Evolutionary conservation across 1,284 basidiomycete genomes (phyloP).

Genomic region (Pseudozyma hubeiensis): DNA sequence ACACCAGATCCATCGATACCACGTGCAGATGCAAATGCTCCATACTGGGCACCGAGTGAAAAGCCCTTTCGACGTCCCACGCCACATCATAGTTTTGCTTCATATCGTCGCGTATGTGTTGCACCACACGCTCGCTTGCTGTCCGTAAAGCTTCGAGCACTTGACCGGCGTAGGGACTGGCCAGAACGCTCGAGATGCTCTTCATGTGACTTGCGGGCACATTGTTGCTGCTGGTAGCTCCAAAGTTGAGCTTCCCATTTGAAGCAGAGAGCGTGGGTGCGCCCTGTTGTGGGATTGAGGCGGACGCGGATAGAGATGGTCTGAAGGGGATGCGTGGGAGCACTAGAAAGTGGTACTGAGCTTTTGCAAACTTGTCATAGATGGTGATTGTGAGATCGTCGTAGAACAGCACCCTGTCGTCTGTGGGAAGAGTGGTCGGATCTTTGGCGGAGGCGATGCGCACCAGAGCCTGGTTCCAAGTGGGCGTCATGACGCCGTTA

Average conservation of each 20-base stretch:
- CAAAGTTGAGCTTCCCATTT: slow-evolving; percentile 50
- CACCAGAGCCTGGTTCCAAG: slow-evolving; percentile 40
- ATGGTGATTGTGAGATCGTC: slow-evolving; percentile 77
- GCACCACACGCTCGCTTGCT: slow-evolving; percentile 41
- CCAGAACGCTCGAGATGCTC: slow-evolving; percentile 46
- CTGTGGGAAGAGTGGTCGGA: slow-evolving; percentile 15
- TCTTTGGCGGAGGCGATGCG: slow-evolving; percentile 38
- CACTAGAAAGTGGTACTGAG: slow-evolving; percentile 55
- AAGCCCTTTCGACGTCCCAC: slow-evolving; percentile 73
- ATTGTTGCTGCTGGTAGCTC: slow-evolving; percentile 21
- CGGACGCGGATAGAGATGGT: neutral
- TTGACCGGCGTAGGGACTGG: slow-evolving; percentile 47
- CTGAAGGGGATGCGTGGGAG: slow-evolving; percentile 51
- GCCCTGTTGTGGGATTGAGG: neutral
- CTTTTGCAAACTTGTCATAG: slow-evolving; percentile 86
- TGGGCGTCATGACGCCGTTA: slow-evolving; percentile 6
- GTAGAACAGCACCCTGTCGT: slow-evolving; percentile 75
- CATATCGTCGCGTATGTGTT: slow-evolving; percentile 85
- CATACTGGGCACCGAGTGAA: slow-evolving; percentile 82
- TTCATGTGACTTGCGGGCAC: slow-evolving; percentile 52
- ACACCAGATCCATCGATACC: slow-evolving; percentile 83
- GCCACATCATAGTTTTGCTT: slow-evolving; percentile 67
- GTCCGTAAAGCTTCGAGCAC: slow-evolving; percentile 45
- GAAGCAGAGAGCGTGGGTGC: slow-evolving; percentile 21
- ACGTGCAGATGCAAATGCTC: slow-evolving; percentile 69